A percentile compares a stretch with the other conserved stretches of the same genome.
phyloP scores from a whole-genome alignment of 2,329 filamentous ascomycete genomes.

The Hypocrella siamensis region DNA sequence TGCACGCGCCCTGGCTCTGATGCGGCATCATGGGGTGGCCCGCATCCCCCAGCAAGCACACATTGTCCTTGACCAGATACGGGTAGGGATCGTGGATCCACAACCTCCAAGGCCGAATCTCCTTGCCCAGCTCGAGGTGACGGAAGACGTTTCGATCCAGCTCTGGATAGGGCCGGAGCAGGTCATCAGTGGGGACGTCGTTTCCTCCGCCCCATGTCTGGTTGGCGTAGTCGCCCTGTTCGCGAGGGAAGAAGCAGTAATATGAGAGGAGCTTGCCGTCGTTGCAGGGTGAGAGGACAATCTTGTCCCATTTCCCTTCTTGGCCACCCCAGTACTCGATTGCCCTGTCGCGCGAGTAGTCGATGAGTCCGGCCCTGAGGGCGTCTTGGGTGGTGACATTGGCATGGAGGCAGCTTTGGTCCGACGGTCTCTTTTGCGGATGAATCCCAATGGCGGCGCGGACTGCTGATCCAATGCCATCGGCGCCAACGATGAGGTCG shows the following conservation, averaged over 20 bases:
- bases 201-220: slow-evolving; percentile 43
- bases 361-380: slow-evolving; percentile 40
- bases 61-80: slow-evolving; percentile 32
- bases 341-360: slow-evolving; percentile 44
- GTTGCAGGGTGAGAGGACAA: slow-evolving; percentile 55
- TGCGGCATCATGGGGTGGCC: slow-evolving; percentile 54
- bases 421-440: slow-evolving; percentile 41
- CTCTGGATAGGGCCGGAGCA: slow-evolving; percentile 43
- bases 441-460: slow-evolving; percentile 47
- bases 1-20: slow-evolving; percentile 50
- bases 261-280: slow-evolving; percentile 48
- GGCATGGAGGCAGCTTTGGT: slow-evolving; percentile 46
- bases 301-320: slow-evolving; percentile 49
- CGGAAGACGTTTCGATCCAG: slow-evolving; percentile 40
- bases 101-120: slow-evolving; percentile 49
- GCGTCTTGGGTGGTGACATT: slow-evolving; percentile 49
- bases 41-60: slow-evolving; percentile 49
- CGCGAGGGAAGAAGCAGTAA: slow-evolving; percentile 51
- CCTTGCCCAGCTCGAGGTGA: slow-evolving; percentile 43
- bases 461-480: slow-evolving; percentile 52
- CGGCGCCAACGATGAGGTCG: slow-evolving; percentile 47
- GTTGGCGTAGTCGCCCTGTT: slow-evolving; percentile 39
- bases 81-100: slow-evolving; percentile 47
- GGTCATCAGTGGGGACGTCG: slow-evolving; percentile 35
- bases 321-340: slow-evolving; percentile 59